Evolutionary conservation across 2,329 filamentous ascomycete species (phyloP).

Genomic region (Pseudocercospora macadamiae): DNA sequence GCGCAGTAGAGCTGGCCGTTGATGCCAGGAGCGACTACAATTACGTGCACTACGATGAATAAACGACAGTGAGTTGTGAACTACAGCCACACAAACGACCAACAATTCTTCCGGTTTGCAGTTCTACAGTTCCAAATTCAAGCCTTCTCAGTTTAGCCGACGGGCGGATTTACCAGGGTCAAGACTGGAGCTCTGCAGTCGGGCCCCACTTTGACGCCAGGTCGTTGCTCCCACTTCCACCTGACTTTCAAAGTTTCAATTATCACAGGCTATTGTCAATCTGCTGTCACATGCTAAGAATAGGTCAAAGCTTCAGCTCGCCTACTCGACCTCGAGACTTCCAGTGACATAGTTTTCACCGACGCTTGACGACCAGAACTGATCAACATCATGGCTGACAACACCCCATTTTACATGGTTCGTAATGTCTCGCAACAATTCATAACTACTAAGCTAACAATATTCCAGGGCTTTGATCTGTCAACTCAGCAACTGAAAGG

Average conservation of each 20-base stretch:
- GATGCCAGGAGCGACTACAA: not conserved
- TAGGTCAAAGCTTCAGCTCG: not conserved
- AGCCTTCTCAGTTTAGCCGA: not conserved
- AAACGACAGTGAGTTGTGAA: constrained; percentile 3
- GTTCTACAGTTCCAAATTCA: not conserved
- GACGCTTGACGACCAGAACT: not conserved
- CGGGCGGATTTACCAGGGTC: not conserved
- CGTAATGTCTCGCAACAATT: not conserved
- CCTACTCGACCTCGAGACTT: not conserved
- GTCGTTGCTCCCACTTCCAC: not conserved
- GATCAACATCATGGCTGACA: constrained; percentile 10
- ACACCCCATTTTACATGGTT: constrained; percentile 24
- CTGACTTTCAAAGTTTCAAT: not conserved
- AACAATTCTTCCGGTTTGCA: not conserved
- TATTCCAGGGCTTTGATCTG: constrained; percentile 76
- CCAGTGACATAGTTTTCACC: not conserved
- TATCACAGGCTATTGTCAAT: not conserved
- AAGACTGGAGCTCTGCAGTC: not conserved
- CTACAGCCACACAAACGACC: not conserved
- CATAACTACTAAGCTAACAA: not conserved
- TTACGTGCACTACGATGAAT: not conserved
- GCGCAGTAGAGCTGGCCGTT: not conserved
- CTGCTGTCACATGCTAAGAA: not conserved
- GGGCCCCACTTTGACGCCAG: constrained; percentile 4
- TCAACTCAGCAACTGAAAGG: constrained; percentile 97